Base-by-base conservation (phyloP, 345 rosid species). In the Turritis glabra region DNA sequence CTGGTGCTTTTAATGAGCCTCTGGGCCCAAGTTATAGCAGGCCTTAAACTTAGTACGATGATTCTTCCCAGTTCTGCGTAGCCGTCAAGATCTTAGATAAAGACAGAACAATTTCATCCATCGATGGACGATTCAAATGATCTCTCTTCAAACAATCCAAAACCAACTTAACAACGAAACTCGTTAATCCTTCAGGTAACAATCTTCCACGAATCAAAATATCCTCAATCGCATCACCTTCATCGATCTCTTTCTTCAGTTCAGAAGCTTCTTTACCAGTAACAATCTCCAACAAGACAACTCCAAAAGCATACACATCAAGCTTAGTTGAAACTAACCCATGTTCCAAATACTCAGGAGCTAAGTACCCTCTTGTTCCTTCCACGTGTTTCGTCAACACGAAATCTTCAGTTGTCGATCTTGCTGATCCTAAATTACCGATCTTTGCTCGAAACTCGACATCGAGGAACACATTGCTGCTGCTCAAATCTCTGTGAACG, bases 271-370 rank as follows among this genome's bases (percentile, higher is more conserved):
- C 88, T 80, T 87, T 86, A 61, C 97, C 93, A 0, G 86, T 83
- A 48, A 89, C 47, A 22, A 85, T 80, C 86, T 90, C 97, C 75
- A 84, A 71, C 75, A 86, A 46, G 23, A 93, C 80, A 73, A 90
- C 82, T 23, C 98, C 98, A 63, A 87, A 93, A 15, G 97, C 90
- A 69, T 85, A 93, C 30, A 90, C 88, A 69, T 93, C 96, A n/a
- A 90, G 81, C 80, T 87, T 93, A 53, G 92, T 80, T 15, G 92
- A 86, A 25, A 90, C 82, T 3, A 93, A 38, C 38, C 96, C 96
- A 47, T 86, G 84, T 77, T 90, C 92, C 79, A 93, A 40, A 74
- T 93, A 93, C 79, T 93, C 97, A 0, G 97, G 96, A 69, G 97
- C 90, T 87, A 93, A 83, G 66, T 87, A 90, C 15, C 97, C 97